Conservation (phyloP, 352 stramenopile genomes). For the Ophiocytium majus region DNA sequence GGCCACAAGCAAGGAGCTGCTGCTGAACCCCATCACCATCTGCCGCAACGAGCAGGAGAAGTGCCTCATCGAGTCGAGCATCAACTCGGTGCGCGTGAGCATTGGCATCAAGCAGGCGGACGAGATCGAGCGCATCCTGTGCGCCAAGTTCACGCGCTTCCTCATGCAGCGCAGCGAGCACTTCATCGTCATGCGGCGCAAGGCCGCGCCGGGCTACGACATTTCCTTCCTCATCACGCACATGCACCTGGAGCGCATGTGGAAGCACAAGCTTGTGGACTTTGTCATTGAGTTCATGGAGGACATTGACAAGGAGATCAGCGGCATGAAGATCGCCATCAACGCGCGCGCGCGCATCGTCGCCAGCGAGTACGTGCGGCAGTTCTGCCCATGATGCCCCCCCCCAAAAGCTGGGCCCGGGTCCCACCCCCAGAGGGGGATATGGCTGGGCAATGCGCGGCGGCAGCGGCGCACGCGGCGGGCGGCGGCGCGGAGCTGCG, state of each 20-base stretch:
- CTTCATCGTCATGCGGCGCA: constrained; percentile 85
- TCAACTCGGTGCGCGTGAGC: constrained; percentile 91
- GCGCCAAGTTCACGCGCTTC: constrained; percentile 90
- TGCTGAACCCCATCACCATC: constrained; percentile 89
- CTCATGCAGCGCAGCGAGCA: constrained; percentile 92
- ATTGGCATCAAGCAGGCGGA: constrained; percentile 87
- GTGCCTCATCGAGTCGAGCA: constrained; percentile 86
- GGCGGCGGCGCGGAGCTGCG: too few species aligned
- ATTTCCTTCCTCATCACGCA: constrained; percentile 93
- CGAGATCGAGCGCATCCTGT: constrained; percentile 73
- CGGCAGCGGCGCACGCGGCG: too few species aligned
- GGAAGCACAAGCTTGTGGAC: constrained; percentile 93
- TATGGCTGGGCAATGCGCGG: too few species aligned
- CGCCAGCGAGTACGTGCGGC: constrained; percentile 89
- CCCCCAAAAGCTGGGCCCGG: too few species aligned
- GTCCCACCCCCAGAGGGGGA: too few species aligned
- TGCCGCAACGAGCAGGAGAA: constrained; percentile 85
- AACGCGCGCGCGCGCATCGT: constrained; percentile 87
- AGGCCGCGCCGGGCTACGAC: constrained; percentile 78
- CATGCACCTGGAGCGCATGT: constrained; percentile 87
- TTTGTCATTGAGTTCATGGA: constrained; percentile 97
- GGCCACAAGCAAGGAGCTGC: constrained; percentile 77
- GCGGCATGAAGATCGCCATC: constrained; percentile 92
- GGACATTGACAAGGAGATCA: constrained; percentile 96
- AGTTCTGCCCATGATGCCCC: constrained; percentile 69